Conservation (phyloP, 495 filamentous ascomycete species). For the Massariosphaeria phaeospora region DNA sequence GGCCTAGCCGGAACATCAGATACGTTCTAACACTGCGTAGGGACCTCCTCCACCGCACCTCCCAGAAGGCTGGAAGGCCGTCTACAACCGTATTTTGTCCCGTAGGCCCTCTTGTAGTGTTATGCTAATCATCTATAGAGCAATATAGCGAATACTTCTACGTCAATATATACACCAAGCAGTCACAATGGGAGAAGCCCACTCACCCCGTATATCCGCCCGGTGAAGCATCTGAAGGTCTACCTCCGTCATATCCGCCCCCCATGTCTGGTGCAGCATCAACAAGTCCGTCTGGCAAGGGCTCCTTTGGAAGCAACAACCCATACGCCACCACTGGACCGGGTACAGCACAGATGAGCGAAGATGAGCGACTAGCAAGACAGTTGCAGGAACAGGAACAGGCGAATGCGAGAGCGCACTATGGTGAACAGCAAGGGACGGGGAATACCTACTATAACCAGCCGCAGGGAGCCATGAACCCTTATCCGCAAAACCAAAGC, state of each 20-base stretch:
- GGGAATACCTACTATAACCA: slow-evolving; percentile 47
- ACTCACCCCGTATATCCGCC: slow-evolving; percentile 55
- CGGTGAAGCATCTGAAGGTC: slow-evolving; percentile 48
- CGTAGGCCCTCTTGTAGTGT: not conserved
- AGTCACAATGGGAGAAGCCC: slow-evolving; percentile 82
- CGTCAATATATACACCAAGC: slow-evolving; percentile 77
- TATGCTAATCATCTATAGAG: slow-evolving; percentile 4
- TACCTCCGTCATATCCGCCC: slow-evolving; percentile 62
- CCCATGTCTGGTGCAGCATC: slow-evolving; percentile 31
- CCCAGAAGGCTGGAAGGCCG: slow-evolving; percentile 81
- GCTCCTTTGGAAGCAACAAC: slow-evolving; percentile 56
- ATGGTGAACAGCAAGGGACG: slow-evolving; percentile 31
- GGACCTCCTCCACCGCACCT: slow-evolving; percentile 84
- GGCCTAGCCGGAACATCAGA: not conserved
- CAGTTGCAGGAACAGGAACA: slow-evolving; percentile 81
- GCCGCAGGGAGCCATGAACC: not conserved
- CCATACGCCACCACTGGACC: slow-evolving; percentile 45
- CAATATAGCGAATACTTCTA: slow-evolving; percentile 62
- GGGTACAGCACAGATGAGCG: slow-evolving; percentile 43
- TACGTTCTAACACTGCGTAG: slow-evolving; percentile 13
- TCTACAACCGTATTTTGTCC: slow-evolving; percentile 66
- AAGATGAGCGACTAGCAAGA: slow-evolving; percentile 69
- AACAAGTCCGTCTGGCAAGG: slow-evolving; percentile 48
- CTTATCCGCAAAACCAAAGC: not conserved
- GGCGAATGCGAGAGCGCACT: slow-evolving; percentile 46